Evolutionary conservation across 192 early-diverging fungal genomes (phyloP).

Genomic region (Umbelopsis sp.): DNA sequence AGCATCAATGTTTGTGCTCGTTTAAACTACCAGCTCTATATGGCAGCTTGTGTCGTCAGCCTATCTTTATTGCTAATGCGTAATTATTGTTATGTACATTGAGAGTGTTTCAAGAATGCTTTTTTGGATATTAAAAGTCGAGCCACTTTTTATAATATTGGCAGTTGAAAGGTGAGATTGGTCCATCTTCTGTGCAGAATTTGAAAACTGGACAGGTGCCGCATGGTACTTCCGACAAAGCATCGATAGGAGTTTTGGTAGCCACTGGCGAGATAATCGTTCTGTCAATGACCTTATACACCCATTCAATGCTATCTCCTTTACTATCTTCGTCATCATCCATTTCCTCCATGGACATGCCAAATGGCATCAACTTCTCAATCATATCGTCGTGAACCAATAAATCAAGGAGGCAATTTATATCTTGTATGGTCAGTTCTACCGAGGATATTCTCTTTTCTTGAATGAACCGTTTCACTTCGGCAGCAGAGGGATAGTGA

Average conservation of each 20-base stretch:
- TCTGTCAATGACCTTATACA: constrained; percentile 73
- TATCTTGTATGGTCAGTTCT: constrained; percentile 71
- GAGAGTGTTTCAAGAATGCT: neutral
- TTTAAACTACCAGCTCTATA: neutral
- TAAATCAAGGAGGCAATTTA: constrained; percentile 80
- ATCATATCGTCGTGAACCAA: constrained; percentile 88
- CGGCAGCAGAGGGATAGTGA: constrained; percentile 69
- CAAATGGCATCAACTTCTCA: constrained; percentile 60
- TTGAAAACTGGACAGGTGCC: constrained; percentile 82
- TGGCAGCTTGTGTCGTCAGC: neutral
- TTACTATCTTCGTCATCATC: constrained; percentile 58
- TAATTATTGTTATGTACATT: constrained; percentile 10
- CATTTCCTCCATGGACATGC: constrained; percentile 51
- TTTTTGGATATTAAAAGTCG: constrained; percentile 50
- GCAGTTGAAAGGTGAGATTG: constrained; percentile 78
- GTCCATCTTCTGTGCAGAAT: constrained; percentile 74
- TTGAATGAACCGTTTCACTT: constrained; percentile 72
- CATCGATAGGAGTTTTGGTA: constrained; percentile 49
- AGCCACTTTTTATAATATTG: constrained; percentile 85
- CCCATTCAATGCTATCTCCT: constrained; percentile 57
- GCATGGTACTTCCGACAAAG: constrained; percentile 82
- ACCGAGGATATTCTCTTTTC: constrained; percentile 73
- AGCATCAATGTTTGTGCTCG: no score
- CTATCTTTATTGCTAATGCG: neutral
- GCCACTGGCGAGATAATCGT: constrained; percentile 26